A percentile compares a stretch with the other conserved stretches of the same genome.
Conservation (phyloP, 2,329 filamentous ascomycete genomes). For the Remersonia thermophila region DNA sequence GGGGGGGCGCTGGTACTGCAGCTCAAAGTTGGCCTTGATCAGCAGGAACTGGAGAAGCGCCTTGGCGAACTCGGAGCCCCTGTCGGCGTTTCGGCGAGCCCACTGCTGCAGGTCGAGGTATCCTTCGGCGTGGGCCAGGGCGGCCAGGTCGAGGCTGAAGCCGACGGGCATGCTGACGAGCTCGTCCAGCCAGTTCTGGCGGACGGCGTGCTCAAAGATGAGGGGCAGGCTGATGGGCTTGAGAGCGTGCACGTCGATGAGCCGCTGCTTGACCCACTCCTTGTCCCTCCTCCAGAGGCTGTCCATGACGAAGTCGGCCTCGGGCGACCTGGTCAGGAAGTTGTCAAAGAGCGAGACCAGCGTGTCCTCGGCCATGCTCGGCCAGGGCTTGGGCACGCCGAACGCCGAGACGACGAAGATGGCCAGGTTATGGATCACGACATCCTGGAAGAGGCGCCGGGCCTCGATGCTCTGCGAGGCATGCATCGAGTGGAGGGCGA, state of each 20-base stretch:
- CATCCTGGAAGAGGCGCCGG: slow-evolving; percentile 52
- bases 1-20: slow-evolving; percentile 58
- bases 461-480: slow-evolving; percentile 52
- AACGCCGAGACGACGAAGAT: slow-evolving; percentile 70
- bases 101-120: slow-evolving; percentile 72
- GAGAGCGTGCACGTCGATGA: slow-evolving; percentile 64
- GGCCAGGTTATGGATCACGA: slow-evolving; percentile 61
- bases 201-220: slow-evolving; percentile 68
- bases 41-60: slow-evolving; percentile 69
- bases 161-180: slow-evolving; percentile 68
- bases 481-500: slow-evolving; percentile 47
- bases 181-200: slow-evolving; percentile 74
- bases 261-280: slow-evolving; percentile 68
- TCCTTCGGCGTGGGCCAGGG: slow-evolving; percentile 69
- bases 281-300: slow-evolving; percentile 86
- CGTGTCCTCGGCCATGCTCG: slow-evolving; percentile 60
- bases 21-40: slow-evolving; percentile 74
- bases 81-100: slow-evolving; percentile 59
- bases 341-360: slow-evolving; percentile 67
- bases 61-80: slow-evolving; percentile 53
- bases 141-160: slow-evolving; percentile 77
- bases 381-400: slow-evolving; percentile 67
- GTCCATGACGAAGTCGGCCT: slow-evolving; percentile 81
- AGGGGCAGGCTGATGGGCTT: slow-evolving; percentile 54
- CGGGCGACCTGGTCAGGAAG: slow-evolving; percentile 67